These are phyloP conservation scores for Claviceps maximensis DNA, from an alignment of 2,329 filamentous ascomycete genomes.

Conservation along the genomic window DNA sequence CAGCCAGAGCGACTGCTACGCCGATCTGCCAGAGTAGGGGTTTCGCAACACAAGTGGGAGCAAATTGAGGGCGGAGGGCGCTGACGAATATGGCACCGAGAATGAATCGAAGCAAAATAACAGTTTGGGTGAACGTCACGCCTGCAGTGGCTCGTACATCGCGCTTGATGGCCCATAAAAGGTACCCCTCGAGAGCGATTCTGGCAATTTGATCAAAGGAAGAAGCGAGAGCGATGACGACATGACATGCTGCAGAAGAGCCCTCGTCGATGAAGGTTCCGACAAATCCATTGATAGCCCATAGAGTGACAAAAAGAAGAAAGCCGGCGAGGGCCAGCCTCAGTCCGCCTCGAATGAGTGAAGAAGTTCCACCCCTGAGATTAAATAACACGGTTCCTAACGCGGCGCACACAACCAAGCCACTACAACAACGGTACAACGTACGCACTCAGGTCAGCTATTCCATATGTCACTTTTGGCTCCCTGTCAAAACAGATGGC, in stretches of 20 bases:
- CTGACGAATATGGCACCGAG: conserved; percentile 41
- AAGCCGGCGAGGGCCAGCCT: conserved; percentile 51
- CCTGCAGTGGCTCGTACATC: conserved; percentile 23
- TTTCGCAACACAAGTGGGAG: conserved; percentile 36
- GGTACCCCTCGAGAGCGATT: conserved; percentile 38
- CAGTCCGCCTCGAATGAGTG: conserved; percentile 42
- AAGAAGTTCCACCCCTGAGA: conserved; percentile 33
- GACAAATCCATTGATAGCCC: conserved; percentile 40
- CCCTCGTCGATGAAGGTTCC: conserved; percentile 32
- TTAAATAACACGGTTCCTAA: conserved; percentile 32
- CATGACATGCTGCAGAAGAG: conserved; percentile 34
- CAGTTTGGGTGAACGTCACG: conserved; percentile 29
- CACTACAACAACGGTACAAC: conserved; percentile 19
- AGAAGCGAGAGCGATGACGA: conserved; percentile 37
- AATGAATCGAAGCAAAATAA: conserved; percentile 35
- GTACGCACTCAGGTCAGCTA: background rate
- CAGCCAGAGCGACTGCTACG: conserved; percentile 29
- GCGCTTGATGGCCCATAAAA: conserved; percentile 36
- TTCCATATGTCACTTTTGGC: background rate
- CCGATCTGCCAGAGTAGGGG: conserved; percentile 32
- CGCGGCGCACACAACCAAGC: conserved; percentile 39
- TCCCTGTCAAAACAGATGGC: background rate
- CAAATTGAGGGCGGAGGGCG: conserved; percentile 38
- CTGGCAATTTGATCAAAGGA: conserved; percentile 45
- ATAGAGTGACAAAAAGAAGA: conserved; percentile 36